Evolutionary conservation across 176 grass and related monocot species (phyloP).

Genomic region (Aegilops umbellulata): DNA sequence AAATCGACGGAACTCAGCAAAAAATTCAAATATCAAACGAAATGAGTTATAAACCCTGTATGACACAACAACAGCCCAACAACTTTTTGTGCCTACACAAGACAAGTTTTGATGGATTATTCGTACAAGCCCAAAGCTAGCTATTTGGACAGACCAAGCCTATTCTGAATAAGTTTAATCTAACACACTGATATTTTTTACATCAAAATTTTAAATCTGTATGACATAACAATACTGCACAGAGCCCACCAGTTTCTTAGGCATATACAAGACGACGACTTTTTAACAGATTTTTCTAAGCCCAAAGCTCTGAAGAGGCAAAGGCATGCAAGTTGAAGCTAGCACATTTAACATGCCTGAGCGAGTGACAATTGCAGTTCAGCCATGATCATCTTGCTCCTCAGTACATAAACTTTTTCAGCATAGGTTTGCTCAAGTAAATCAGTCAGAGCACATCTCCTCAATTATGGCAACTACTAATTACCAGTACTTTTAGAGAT

Average conservation of each 20-base stretch:
- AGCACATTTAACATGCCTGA: not conserved
- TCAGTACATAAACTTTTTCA: not conserved
- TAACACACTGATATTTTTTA: not conserved
- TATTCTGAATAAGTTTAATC: not conserved
- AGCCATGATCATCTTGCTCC: not conserved
- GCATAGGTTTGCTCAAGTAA: not conserved
- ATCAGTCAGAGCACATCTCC: not conserved
- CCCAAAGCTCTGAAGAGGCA: not conserved
- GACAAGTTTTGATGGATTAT: not conserved
- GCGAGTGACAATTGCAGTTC: not conserved
- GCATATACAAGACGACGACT: not conserved
- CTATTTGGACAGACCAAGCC: not conserved
- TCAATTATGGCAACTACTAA: not conserved
- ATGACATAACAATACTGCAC: not conserved
- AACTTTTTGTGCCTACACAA: not conserved
- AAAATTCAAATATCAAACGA: not conserved
- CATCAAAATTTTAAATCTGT: not conserved
- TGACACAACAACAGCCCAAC: not conserved
- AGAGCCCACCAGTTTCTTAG: not conserved
- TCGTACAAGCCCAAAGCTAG: not conserved
- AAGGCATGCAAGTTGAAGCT: not conserved
- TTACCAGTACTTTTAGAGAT: not conserved
- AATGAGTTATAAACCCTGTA: not conserved
- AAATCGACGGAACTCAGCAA: not conserved
- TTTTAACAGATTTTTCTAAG: not conserved